Evolutionary conservation across 768 basidiomycete genomes (phyloP), one percentile per base, ranked within the genome.

Genomic region (Neoboletus subvelutipes): DNA sequence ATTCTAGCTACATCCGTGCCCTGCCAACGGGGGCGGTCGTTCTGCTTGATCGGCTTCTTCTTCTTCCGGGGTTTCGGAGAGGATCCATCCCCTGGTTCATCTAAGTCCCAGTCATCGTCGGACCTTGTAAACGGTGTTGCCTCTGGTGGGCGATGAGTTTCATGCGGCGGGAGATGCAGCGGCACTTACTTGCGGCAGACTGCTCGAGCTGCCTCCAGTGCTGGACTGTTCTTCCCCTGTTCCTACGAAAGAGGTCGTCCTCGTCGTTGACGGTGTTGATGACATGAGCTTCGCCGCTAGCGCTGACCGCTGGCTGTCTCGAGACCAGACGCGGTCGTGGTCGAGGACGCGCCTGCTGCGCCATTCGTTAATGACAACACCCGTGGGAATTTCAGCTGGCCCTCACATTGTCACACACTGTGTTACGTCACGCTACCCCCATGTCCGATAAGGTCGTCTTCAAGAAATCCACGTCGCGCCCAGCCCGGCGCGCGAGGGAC

Each of bases 231-330:
- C 87, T 76, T 56, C 80, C 79, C 43, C 73, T 76, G 67, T 90
- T 92, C 49, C 81, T 81, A 64, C 90, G 80, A 62, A 91, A 92
- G 69, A 83, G 75, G 17, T 81, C 83, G 68, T 92, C 88, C 49
- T 82, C 83, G 55, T 90, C 86, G 12, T 80, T 68, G 70, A 43
- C 45, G 40, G 61, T 34, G 52, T 50, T 50, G 60, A 54, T 13
- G 12, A 37, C 34, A 24, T 62, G 49, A 5, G 42, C 26, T 22
- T 63, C 55, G 5, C 54, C 42, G 37, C 46, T n/a, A n/a, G n/a
- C n/a, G n/a, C n/a, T 29, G 48, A 12, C 24, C 36, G 51, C 56
- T 29, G 58, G 45, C 47, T 61, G 65, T 45, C 45, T 54, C 50
- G 70, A 63, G 52, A 74, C 72, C 12, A 80, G 78, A 60, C 78